Base-by-base conservation (phyloP, 345 rosid species). In the Bretschneidera sinensis region DNA sequence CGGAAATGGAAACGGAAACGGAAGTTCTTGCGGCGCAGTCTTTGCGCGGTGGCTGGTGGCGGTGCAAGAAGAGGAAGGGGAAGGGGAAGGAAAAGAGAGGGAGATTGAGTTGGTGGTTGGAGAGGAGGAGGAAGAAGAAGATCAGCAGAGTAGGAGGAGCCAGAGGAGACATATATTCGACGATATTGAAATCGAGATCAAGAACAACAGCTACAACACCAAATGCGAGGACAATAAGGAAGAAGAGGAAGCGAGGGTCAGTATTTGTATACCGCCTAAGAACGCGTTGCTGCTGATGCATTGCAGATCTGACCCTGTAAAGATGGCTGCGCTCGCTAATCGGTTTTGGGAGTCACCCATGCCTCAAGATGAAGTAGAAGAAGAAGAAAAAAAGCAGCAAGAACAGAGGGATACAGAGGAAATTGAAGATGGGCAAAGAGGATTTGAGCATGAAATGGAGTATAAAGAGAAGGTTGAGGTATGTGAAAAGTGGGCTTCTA, bases 221-320 rank as follows among this genome's bases (percentile, higher is more conserved):
- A 5, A 39, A 39, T 39, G 45, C 62, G 69, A 84, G 51, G 83
- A 71, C 58, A 77, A 73, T 23, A 62, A 64, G 28, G 89, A 74
- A 35, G 84, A 71, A 56, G 82, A 78, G 21, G 82, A 69, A 69
- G 79, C 63, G 2, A 64, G 88, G 43, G 83, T 83, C 19, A 82
- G 85, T 45, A 67, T 83, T 0, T 84, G 88, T 70, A 52, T 85
- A 15, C 96, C 98, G 24, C 96, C 98, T 0, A 89, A 87, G 80
- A 92, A 89, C 52, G 97, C 98, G 45, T 77, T 92, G 57, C 72
- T 89, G 66, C 39, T 89, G 68, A 92, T 92, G 98, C 77, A 96
- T 60, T 92, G 96, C 63, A 84, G 96, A 85, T 89, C 96, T 74
- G 98, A 92, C 60, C 97, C 98, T 61, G 96, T 89, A 14, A 87